Evolutionary conservation across 202 grass and related monocot genomes (phyloP).

Genomic region (Panicum virgatum): DNA sequence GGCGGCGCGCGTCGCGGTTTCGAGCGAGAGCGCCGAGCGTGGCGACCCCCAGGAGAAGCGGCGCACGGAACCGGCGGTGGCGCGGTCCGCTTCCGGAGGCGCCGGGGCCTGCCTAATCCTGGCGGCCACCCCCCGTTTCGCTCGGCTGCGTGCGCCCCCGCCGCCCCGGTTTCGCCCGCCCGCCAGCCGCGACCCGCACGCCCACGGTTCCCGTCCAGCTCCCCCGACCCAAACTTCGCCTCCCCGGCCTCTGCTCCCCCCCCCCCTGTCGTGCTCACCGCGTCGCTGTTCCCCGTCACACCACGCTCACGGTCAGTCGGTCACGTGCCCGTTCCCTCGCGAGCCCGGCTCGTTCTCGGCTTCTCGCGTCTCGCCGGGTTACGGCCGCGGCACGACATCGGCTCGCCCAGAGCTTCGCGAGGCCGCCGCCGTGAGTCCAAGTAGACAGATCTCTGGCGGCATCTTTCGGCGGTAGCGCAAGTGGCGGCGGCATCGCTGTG

Average conservation of each 20-base stretch:
- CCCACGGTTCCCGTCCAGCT: slow-evolving; percentile 26
- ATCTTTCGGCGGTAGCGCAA: background rate
- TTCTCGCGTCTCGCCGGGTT: background rate
- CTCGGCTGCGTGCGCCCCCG: no score
- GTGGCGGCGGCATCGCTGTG: background rate
- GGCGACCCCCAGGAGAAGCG: background rate
- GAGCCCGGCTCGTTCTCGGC: background rate
- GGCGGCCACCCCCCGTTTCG: background rate
- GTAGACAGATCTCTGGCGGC: background rate
- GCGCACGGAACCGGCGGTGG: slow-evolving; percentile 23
- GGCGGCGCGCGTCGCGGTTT: background rate
- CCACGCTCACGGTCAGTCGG: background rate
- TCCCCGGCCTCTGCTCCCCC: no score
- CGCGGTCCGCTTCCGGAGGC: slow-evolving; percentile 15
- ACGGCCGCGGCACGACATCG: background rate
- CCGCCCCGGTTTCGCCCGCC: slow-evolving; percentile 5
- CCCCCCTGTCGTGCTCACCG: background rate
- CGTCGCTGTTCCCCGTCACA: background rate
- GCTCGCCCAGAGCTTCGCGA: background rate
- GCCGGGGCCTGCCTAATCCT: background rate
- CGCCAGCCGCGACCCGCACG: no score
- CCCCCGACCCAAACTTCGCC: background rate
- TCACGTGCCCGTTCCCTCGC: background rate
- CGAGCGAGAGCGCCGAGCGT: no score
- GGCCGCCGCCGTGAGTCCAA: no score